Percentiles rank a stretch among this genome's conserved stretches.
phyloP scores from a whole-genome alignment of 371 early-diverging fungal genomes.

The Cokeromyces recurvatus region DNA sequence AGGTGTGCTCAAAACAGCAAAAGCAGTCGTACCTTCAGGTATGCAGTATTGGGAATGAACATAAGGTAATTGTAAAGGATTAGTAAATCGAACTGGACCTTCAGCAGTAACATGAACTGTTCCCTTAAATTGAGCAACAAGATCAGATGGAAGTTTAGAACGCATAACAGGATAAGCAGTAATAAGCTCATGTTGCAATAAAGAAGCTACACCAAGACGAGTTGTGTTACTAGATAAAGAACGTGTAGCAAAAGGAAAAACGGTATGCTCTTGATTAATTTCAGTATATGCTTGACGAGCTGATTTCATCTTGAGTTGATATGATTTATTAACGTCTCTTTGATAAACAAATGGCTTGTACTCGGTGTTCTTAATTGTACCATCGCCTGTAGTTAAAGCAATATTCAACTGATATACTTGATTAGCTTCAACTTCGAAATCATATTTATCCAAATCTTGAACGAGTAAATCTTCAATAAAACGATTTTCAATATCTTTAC shows the following conservation, averaged over 20 bases:
- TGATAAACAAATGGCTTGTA: constrained; percentile 80
- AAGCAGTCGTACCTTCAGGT: constrained; percentile 42
- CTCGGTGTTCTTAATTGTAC: constrained; percentile 60
- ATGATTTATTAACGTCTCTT: constrained; percentile 72
- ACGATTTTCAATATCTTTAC: constrained; percentile 83
- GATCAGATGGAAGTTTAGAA: constrained; percentile 51
- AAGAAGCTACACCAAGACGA: constrained; percentile 85
- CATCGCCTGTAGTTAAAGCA: constrained; percentile 79
- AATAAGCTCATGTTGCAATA: constrained; percentile 68
- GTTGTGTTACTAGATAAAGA: constrained; percentile 73
- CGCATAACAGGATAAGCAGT: constrained; percentile 73
- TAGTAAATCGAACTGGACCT: constrained; percentile 72
- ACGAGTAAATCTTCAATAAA: constrained; percentile 67
- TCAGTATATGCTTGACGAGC: constrained; percentile 73
- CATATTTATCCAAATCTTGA: constrained; percentile 47
- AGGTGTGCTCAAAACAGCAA: constrained; percentile 36
- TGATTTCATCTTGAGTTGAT: constrained; percentile 84
- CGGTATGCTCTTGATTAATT: constrained; percentile 68
- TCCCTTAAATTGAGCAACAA: constrained; percentile 84
- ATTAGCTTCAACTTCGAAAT: constrained; percentile 74
- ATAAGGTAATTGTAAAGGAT: constrained; percentile 55
- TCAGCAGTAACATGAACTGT: constrained; percentile 78
- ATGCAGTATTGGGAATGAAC: constrained; percentile 68
- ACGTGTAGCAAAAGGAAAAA: constrained; percentile 79
- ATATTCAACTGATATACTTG: constrained; percentile 85